Percentiles rank a stretch among this genome's conserved stretches.
Evolutionary conservation across 768 basidiomycete genomes (phyloP).

Genomic region (Roridomyces roridus): DNA sequence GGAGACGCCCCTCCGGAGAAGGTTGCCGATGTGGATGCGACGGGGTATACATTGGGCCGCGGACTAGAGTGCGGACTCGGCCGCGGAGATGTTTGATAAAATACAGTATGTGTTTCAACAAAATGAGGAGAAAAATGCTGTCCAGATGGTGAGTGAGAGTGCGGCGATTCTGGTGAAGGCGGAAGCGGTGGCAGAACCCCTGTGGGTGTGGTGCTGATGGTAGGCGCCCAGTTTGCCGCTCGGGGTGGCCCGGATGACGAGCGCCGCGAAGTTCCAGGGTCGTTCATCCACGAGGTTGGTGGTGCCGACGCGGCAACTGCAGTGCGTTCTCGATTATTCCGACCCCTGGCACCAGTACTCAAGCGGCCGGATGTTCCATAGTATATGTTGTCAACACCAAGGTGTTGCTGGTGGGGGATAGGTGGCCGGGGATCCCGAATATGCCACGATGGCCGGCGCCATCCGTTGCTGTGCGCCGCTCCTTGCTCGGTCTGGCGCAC

Average conservation of each 20-base stretch:
- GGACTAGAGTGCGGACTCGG: conserved; percentile 39
- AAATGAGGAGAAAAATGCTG: conserved; percentile 20
- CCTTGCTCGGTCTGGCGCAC: conserved; percentile 27
- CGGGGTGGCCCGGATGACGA: conserved; percentile 21
- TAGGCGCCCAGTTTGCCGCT: conserved; percentile 8
- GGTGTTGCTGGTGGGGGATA: conserved; percentile 27
- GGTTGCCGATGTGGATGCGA: conserved; percentile 35
- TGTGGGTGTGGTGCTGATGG: conserved; percentile 1
- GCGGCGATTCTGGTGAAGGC: conserved; percentile 54
- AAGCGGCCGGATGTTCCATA: conserved; percentile 13
- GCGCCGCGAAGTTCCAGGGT: conserved; percentile 9
- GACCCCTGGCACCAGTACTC: conserved; percentile 16
- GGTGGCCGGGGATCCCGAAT: conserved; percentile 36
- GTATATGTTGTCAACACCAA: conserved; percentile 12
- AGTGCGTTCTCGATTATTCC: conserved; percentile 23
- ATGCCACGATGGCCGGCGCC: conserved; percentile 58
- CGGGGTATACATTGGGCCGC: conserved; percentile 55
- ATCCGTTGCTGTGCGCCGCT: conserved; percentile 9
- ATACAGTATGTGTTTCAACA: conserved; percentile 60
- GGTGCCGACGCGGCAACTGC: conserved; percentile 3
- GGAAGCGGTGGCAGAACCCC: conserved; percentile 36
- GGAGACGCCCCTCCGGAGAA: conserved; percentile 33
- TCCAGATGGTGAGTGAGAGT: conserved; percentile 34
- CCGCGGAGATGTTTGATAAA: conserved; percentile 66
- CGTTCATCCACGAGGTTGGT: conserved; percentile 18